Base-by-base conservation (phyloP, 2,329 filamentous ascomycete genomes). In the Tolypocladium cylindrosporum region DNA sequence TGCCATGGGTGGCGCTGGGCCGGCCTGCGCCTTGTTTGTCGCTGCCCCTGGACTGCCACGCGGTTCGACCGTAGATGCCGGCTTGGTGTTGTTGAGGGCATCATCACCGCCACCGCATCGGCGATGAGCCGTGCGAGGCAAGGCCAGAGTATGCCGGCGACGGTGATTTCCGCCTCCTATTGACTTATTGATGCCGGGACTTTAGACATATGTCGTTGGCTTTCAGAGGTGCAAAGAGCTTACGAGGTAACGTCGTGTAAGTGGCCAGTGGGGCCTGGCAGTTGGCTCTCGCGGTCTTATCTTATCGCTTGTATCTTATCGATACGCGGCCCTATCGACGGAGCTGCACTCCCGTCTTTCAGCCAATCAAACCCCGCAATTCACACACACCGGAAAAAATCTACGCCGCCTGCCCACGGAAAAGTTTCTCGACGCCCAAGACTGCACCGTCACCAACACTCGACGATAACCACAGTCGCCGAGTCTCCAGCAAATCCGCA, bases 391-490 rank as follows among this genome's bases (percentile, higher is more conserved):
- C 57, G 57, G 57, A 55, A 58, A 58, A 58, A 58, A 42, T 27
- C 53, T 37, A 31, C 14, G 40, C 53, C 57, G 41, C 41, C 55
- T 27, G 21, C 24, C 31, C 54, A 59, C 56, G 24, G 51, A 63
- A 63, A 60, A 57, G 50, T 61, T 60, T 57, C 56, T 60, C 55
- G 58, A 59, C 36, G 34, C 42, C 19, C 43, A 50, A 43, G 27
- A 52, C 43, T 13, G 9, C 24, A 43, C 31, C 50, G 31, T 37
- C 42, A 48, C 56, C 39, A 52, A 31, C 11, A 16, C 6, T 45
- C 48, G 48, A 48, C 19, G 42, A 55, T 36, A 51, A n/a, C 48
- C 31, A 27, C 31, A 34, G 13, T 36, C 19, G 48, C 31, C 48
- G 48, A 51, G 48, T 8, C 16, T 31, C 48, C 48, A 51, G 48